Conservation (phyloP, 176 grass and related monocot species). For the Eragrostis nindensis region DNA sequence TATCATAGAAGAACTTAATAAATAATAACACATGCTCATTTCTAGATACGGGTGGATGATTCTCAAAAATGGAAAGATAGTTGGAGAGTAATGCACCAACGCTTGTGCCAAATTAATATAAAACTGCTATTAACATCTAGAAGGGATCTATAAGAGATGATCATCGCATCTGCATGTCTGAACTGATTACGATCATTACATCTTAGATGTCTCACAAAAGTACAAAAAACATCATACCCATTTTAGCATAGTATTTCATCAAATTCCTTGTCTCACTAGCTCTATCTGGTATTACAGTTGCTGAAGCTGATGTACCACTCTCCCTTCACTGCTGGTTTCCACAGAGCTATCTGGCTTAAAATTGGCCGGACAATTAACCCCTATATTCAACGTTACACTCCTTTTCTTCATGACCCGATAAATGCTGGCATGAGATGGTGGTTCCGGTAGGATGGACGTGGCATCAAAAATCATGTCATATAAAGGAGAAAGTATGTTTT, state of each 20-base stretch:
- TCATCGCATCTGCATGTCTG: constrained; percentile 18
- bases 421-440: constrained; percentile 93
- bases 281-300: constrained; percentile 55
- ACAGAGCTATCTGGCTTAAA: constrained; percentile 85
- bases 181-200: not conserved
- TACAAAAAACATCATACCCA: not conserved
- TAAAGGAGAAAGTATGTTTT: constrained; percentile 40
- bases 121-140: constrained; percentile 17
- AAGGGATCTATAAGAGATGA: constrained; percentile 13
- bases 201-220: not conserved
- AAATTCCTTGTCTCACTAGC: constrained; percentile 37
- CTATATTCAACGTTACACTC: constrained; percentile 61
- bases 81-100: not conserved
- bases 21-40: not conserved
- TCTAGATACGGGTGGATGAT: not conserved
- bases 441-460: constrained; percentile 73
- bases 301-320: constrained; percentile 96
- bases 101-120: not conserved
- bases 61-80: constrained; percentile 17
- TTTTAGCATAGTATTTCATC: constrained; percentile 11
- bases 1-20: not conserved
- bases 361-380: constrained; percentile 79
- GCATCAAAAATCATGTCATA: constrained; percentile 30
- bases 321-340: constrained; percentile 72
- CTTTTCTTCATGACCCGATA: constrained; percentile 77